phyloP scores from a whole-genome alignment of 495 filamentous ascomycete species.

The Glutinoglossum americanum region DNA sequence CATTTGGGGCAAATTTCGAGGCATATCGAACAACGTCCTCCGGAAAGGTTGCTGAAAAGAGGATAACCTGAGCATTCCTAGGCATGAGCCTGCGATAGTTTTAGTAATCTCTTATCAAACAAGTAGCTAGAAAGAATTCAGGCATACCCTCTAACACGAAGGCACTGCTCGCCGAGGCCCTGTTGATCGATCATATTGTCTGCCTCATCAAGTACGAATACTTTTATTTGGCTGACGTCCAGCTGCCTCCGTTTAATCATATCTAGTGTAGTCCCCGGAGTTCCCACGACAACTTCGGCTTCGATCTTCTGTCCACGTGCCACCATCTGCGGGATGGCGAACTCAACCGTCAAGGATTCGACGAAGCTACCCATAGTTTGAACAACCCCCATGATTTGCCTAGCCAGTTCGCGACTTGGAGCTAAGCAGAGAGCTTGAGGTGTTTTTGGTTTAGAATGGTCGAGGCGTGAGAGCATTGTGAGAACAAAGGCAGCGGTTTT shows the following conservation, averaged over 20 bases:
- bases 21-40: slow-evolving; percentile 64
- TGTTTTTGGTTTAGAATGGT: slow-evolving; percentile 36
- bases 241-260: slow-evolving; percentile 52
- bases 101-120: background rate
- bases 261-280: slow-evolving; percentile 82
- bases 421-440: slow-evolving; percentile 83
- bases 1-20: slow-evolving; percentile 51
- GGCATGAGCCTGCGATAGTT: slow-evolving; percentile 30
- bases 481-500: slow-evolving; percentile 95
- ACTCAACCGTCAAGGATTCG: slow-evolving; percentile 41
- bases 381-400: slow-evolving; percentile 77
- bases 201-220: slow-evolving; percentile 79
- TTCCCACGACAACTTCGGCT: slow-evolving; percentile 69
- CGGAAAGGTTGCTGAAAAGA: slow-evolving; percentile 96
- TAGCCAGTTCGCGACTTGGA: slow-evolving; percentile 82
- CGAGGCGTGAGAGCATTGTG: slow-evolving; percentile 69
- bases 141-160: slow-evolving; percentile 60
- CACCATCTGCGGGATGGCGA: slow-evolving; percentile 57
- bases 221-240: slow-evolving; percentile 38
- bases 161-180: slow-evolving; percentile 84
- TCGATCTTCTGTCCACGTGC: slow-evolving; percentile 37
- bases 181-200: slow-evolving; percentile 94
- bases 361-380: slow-evolving; percentile 65
- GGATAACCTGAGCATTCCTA: slow-evolving; percentile 51
- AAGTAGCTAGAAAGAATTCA: slow-evolving; percentile 1